A percentile compares a stretch with the other conserved stretches of the same genome.
Conservation (phyloP, 2,329 filamentous ascomycete species). For the Lachnellula suecica region DNA sequence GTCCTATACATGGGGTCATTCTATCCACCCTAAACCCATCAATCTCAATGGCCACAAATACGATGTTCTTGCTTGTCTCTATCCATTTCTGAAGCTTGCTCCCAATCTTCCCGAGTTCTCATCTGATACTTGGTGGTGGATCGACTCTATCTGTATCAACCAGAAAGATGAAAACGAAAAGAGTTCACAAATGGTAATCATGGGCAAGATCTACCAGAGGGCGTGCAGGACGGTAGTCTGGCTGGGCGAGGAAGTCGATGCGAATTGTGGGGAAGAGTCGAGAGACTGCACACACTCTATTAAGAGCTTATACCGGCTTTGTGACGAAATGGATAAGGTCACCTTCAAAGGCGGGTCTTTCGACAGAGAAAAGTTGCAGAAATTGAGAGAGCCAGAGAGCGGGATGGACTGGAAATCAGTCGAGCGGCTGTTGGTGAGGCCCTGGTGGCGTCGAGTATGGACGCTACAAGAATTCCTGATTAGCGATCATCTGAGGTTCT, state of each 20-base stretch:
- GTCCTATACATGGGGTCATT: slow-evolving; percentile 8
- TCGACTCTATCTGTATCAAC: slow-evolving; percentile 22
- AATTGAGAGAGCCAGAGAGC: not conserved
- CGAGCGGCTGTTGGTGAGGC: slow-evolving; percentile 4
- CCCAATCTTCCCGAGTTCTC: not conserved
- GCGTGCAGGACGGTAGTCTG: slow-evolving; percentile 8
- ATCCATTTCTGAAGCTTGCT: slow-evolving; percentile 1
- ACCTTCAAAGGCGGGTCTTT: not conserved
- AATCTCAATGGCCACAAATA: slow-evolving; percentile 3
- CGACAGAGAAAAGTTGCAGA: not conserved
- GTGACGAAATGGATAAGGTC: not conserved
- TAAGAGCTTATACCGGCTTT: not conserved
- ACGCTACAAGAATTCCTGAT: slow-evolving; percentile 15
- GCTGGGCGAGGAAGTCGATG: slow-evolving; percentile 8
- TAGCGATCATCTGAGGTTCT: not conserved
- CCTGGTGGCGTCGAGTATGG: slow-evolving; percentile 13
- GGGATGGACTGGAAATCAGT: slow-evolving; percentile 3
- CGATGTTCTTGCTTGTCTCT: not conserved
- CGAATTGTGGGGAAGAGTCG: not conserved
- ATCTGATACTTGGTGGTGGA: slow-evolving; percentile 15
- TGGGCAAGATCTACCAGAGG: slow-evolving; percentile 16
- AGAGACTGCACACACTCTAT: not conserved
- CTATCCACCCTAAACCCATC: not conserved
- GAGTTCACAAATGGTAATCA: slow-evolving; percentile 10
- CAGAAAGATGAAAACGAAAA: slow-evolving; percentile 11